Percentiles rank a stretch among this genome's conserved stretches.
These are phyloP conservation scores for Trichomonas gallinae DNA, from an alignment of 208 protist genomes.

Conservation along the genomic window DNA sequence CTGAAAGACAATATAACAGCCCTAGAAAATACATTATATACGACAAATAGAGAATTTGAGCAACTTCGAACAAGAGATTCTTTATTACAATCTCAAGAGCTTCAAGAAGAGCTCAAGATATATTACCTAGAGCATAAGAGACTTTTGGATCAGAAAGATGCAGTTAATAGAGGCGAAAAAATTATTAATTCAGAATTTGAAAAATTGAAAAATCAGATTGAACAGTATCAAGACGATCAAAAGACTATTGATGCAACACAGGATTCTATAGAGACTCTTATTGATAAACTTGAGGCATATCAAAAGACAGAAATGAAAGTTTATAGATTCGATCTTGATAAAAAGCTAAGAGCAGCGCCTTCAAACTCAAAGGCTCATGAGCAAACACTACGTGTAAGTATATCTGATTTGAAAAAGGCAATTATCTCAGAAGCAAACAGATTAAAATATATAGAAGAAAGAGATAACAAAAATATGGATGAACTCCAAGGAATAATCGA, in stretches of 20 bases:
- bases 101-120: neutral
- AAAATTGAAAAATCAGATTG: neutral
- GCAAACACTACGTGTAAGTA: neutral
- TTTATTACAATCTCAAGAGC: neutral
- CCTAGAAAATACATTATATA: neutral
- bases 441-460: neutral
- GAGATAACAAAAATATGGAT: neutral
- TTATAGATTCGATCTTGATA: neutral
- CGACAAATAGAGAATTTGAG: neutral
- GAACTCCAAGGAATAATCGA: neutral
- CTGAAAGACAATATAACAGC: neutral
- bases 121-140: neutral
- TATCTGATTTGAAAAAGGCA: neutral
- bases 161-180: neutral
- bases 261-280: neutral
- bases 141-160: neutral
- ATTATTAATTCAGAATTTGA: neutral
- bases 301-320: neutral
- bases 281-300: neutral
- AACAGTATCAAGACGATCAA: neutral
- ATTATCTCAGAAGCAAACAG: neutral
- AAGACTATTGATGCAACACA: neutral
- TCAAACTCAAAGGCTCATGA: neutral
- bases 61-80: neutral
- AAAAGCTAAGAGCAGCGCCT: neutral